Evolutionary conservation across 257 asterid genomes (phyloP), one percentile per base, ranked within the genome.

Genomic region (Gentiana dahurica): DNA sequence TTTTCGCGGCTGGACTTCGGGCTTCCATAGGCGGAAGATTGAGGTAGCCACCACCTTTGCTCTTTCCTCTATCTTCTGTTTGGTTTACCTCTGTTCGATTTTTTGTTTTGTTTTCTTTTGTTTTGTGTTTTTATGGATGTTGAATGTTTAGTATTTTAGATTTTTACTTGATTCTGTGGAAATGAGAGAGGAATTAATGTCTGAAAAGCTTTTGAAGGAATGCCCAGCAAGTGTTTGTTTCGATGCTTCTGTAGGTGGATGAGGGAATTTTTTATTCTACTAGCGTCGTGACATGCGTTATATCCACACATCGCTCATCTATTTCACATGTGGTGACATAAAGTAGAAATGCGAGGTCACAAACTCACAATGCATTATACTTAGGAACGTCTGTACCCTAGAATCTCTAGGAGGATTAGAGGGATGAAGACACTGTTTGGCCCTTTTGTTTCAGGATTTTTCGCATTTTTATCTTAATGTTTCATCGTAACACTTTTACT

Each of bases 211-310:
- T 15, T 24, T 34, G 4, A 12, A 12, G 2, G 58, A 38, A 49
- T 36, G 70, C 36, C 33, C 9, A 8, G 9, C 9, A 65, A 57
- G 73, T 84, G 85, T 81, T 84, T 64, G 96, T 74, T 59, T 13
- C 60, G 78, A 80, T 84, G 94, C 61, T 49, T 57, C 49, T 54
- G 56, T 53, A 11, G 33, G 49, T 49, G 6, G 15, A 4, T 8
- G 4, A 6, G 32, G 38, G 4, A 12, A 2, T n/a, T 33, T 47
- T 6, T 12, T n/a, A 5, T 33, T 1, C 33, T 54, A 24, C 24
- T 24, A 0, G 59, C 39, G 5, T 2, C 32, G 1, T 11, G 6
- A 32, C 49, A 9, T 9, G 2, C 37, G 43, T 24, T 24, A 6
- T 37, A 11, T 54, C n/a, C 34, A 13, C 33, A 36, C 33, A n/a